phyloP scores from a whole-genome alignment of 2,329 filamentous ascomycete genomes.

The Penicillium paneum region DNA sequence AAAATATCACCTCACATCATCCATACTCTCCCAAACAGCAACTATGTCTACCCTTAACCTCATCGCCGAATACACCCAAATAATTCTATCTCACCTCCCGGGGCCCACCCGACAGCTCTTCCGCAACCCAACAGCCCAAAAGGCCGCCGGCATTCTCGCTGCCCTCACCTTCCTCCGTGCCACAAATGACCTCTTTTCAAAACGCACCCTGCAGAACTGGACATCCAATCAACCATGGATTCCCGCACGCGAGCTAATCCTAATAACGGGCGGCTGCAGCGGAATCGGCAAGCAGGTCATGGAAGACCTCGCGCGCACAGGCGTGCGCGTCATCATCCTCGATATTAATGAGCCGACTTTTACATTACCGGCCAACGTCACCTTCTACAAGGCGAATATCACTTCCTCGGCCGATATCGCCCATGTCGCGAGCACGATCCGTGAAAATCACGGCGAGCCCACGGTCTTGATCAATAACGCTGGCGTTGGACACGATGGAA shows the following conservation, averaged over 20 bases:
- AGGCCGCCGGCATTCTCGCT: conserved; percentile 22
- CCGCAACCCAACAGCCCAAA: conserved; percentile 29
- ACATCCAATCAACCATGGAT: conserved; percentile 25
- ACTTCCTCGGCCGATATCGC: conserved; percentile 34
- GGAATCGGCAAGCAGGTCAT: conserved; percentile 41
- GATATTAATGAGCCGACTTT: conserved; percentile 37
- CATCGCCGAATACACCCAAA: conserved; percentile 25
- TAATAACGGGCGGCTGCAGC: conserved; percentile 38
- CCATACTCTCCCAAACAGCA: conserved; percentile 15
- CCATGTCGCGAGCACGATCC: conserved; percentile 38
- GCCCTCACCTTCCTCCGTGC: conserved; percentile 26
- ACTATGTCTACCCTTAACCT: conserved; percentile 17
- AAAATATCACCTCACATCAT: neutral
- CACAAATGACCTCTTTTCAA: conserved; percentile 29
- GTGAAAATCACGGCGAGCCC: conserved; percentile 42
- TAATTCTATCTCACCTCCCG: conserved; percentile 26
- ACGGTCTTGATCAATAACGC: conserved; percentile 52
- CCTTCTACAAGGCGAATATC: conserved; percentile 40
- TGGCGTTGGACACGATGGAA: conserved; percentile 47
- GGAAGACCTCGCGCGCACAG: conserved; percentile 28
- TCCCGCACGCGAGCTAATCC: conserved; percentile 30
- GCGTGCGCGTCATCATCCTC: conserved; percentile 35
- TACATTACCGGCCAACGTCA: conserved; percentile 32
- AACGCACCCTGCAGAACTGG: conserved; percentile 34
- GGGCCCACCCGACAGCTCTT: conserved; percentile 27